phyloP scores from a whole-genome alignment of 345 rosid genomes.

The Populus alba region DNA sequence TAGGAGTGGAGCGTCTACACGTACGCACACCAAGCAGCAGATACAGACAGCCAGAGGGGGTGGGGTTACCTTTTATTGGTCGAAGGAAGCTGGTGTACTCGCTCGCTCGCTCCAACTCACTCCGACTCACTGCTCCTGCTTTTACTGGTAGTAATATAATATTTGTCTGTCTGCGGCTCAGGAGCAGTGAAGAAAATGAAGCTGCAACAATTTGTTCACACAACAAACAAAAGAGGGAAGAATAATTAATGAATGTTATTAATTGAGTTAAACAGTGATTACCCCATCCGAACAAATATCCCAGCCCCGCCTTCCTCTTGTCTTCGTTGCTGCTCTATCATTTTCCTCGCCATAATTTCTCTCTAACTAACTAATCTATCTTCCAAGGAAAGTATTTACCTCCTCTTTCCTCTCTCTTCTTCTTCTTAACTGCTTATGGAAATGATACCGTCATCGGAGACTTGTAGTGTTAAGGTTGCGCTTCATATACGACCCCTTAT shows the following conservation, averaged over 20 bases:
- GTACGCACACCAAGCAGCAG: too few relatives aligned
- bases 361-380: neutral
- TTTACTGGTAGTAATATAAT: neutral
- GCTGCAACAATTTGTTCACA: neutral
- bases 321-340: constrained; percentile 8
- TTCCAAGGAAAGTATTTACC: neutral
- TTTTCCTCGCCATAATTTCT: constrained; percentile 20
- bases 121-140: too few relatives aligned
- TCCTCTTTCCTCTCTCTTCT: constrained; percentile 15
- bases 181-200: constrained; percentile 35
- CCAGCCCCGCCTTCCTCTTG: neutral
- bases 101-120: too few relatives aligned
- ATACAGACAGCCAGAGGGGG: too few relatives aligned
- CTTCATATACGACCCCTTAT: constrained; percentile 26
- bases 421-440: neutral
- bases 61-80: too few relatives aligned
- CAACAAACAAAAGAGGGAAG: too few relatives aligned
- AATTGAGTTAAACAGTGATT: too few relatives aligned
- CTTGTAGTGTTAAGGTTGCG: constrained; percentile 28
- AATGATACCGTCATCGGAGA: constrained; percentile 12
- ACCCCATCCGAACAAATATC: too few relatives aligned
- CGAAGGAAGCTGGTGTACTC: too few relatives aligned
- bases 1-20: too few relatives aligned
- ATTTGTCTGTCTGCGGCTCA: neutral
- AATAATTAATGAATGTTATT: too few relatives aligned